Evolutionary conservation across 331 rosid genomes (phyloP).

Genomic region (Dryas integrifolia): DNA sequence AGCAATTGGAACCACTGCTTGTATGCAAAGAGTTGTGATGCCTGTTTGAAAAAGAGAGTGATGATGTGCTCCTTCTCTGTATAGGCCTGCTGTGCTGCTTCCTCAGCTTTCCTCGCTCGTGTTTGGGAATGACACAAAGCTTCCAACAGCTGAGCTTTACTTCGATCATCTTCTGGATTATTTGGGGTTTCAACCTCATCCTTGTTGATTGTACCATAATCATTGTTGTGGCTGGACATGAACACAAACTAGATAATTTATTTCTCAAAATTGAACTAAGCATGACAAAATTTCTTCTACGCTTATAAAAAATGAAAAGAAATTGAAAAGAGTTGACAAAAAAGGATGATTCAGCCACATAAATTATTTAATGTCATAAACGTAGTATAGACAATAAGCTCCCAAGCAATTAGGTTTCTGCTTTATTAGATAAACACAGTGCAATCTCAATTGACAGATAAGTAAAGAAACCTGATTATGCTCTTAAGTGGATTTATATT

Average conservation of each 20-base stretch:
- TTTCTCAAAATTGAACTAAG: conserved; percentile 13
- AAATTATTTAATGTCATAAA: not conserved
- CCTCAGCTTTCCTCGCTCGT: conserved; percentile 88
- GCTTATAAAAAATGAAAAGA: not conserved
- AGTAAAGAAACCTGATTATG: not conserved
- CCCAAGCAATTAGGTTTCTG: not conserved
- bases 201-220: conserved; percentile 22
- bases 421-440: not conserved
- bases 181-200: conserved; percentile 14
- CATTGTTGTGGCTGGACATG: conserved; percentile 43
- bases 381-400: not conserved
- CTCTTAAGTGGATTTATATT: not conserved
- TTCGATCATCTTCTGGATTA: conserved; percentile 23
- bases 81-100: conserved; percentile 71
- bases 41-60: conserved; percentile 70
- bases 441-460: not conserved
- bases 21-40: conserved; percentile 79
- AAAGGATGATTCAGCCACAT: not conserved
- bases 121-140: conserved; percentile 89
- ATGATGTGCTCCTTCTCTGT: conserved; percentile 79
- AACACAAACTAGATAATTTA: conserved; percentile 10
- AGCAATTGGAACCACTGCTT: conserved; percentile 75
- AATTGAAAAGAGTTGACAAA: not conserved
- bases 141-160: conserved; percentile 67
- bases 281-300: not conserved